Base-by-base conservation (phyloP, 1,284 basidiomycete genomes). In the Cutaneotrichosporon curvatum region DNA sequence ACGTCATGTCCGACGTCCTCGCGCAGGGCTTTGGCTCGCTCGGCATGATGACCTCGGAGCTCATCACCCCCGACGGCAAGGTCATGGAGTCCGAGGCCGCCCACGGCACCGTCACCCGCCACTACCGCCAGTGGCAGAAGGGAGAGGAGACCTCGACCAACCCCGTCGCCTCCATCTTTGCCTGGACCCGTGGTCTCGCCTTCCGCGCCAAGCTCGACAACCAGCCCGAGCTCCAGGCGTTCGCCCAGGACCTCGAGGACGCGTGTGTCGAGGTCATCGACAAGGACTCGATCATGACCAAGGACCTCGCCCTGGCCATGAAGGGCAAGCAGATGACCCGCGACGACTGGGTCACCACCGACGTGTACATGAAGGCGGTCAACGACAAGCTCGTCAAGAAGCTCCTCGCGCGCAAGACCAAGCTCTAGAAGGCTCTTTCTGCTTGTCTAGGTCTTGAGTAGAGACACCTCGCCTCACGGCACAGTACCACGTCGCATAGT, bases 11-110 rank as follows among this genome's bases (percentile, higher is more conserved):
- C 49, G 89, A 92, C 66, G 88, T 92, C 63, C 83, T 92, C 51
- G 90, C 89, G 1, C 91, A 95, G 75, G 79, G 78, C 49, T 80
- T 92, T 67, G 94, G 92, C 43, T 91, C 80, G 53, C 76, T 96
- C 43, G 91, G 92, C 28, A 91, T 96, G 89, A 98, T 98, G 94
- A 96, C 92, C 22, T 85, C 82, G 36, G 94, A 97, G 73, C 80
- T 97, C 44, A 82, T 98, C 70, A 97, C 95, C 4, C 94, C 95
- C 34, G 92, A 95, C 63, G 94, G 95, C 33, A 76, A 83, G 65
- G 80, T 87, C 47, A 84, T 96, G 68, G 89, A 92, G 74, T 81
- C 83, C 54, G 92, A 96, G 74, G 91, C 91, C 44, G 91, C 91
- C n/a, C 90, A 95, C 70, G 91, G 85, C 74, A 63, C 56, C 25